phyloP scores from a whole-genome alignment of 2,329 filamentous ascomycete genomes.

The Karstenula rhodostoma region DNA sequence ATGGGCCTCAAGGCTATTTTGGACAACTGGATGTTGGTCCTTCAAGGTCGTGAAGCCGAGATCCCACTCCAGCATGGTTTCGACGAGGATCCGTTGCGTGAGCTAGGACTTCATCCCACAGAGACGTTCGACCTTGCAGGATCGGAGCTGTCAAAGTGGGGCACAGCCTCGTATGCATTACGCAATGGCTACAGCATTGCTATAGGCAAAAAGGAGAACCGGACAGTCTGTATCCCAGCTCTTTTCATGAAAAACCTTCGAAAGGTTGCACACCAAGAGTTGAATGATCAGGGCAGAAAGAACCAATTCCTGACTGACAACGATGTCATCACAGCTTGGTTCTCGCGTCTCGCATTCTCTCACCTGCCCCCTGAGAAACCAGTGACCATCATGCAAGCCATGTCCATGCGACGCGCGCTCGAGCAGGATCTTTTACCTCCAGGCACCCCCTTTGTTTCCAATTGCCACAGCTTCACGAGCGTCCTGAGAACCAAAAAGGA shows the following conservation, averaged over 20 bases:
- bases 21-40: conserved; percentile 4
- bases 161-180: conserved; percentile 9
- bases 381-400: conserved; percentile 13
- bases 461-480: conserved; percentile 2
- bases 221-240: conserved; percentile 3
- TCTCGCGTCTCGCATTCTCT: conserved; percentile 8
- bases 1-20: conserved; percentile 6
- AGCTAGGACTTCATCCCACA: conserved; percentile 9
- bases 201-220: conserved; percentile 3
- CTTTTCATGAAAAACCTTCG: conserved; percentile 8
- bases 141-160: conserved; percentile 8
- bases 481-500: conserved; percentile 3
- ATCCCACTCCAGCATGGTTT: not conserved
- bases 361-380: conserved; percentile 6
- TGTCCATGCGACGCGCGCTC: conserved; percentile 7
- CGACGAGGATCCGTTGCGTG: conserved; percentile 5
- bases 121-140: conserved; percentile 11
- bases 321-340: conserved; percentile 10
- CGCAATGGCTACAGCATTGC: conserved; percentile 12
- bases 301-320: conserved; percentile 8
- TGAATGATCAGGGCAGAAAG: not conserved
- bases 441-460: conserved; percentile 1
- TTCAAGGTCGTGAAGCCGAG: conserved; percentile 3
- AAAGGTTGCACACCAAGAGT: conserved; percentile 4
- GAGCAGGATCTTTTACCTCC: not conserved